Conservation (phyloP, 2,329 filamentous ascomycete genomes). For the Aspergillus unguis region DNA sequence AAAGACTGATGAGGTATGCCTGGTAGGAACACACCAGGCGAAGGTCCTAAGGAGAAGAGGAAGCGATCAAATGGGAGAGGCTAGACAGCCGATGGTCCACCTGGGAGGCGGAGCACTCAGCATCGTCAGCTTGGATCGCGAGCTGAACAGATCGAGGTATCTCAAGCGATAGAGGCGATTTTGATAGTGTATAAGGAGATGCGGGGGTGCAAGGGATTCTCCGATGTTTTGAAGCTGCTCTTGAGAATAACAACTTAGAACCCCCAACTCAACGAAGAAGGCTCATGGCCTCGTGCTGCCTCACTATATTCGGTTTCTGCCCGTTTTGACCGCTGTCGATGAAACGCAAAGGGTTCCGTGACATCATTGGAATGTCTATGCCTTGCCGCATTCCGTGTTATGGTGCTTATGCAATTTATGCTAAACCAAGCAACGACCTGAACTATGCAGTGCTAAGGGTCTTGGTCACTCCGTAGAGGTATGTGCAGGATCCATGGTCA, state of each 20-base stretch:
- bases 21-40: conserved; percentile 3
- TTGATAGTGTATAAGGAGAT: neutral
- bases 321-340: neutral
- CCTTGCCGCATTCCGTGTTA: neutral
- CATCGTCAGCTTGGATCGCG: conserved; percentile 12
- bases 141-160: neutral
- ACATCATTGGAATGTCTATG: neutral
- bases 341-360: neutral
- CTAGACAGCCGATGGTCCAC: conserved; percentile 16
- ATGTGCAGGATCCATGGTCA: no score
- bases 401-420: neutral
- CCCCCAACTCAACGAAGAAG: neutral
- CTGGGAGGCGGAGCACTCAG: conserved; percentile 14
- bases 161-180: neutral
- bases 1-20: conserved; percentile 5
- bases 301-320: conserved; percentile 1
- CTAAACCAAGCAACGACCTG: neutral
- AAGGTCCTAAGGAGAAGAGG: neutral
- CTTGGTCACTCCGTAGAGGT: no score
- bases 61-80: conserved; percentile 3
- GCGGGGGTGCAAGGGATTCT: neutral
- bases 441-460: no score
- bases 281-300: neutral
- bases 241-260: conserved; percentile 1
- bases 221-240: neutral